A percentile compares a stretch with the other conserved stretches of the same genome.
These are phyloP conservation scores for Malassezia restricta DNA, from an alignment of 1,284 basidiomycete genomes.

Conservation along the genomic window DNA sequence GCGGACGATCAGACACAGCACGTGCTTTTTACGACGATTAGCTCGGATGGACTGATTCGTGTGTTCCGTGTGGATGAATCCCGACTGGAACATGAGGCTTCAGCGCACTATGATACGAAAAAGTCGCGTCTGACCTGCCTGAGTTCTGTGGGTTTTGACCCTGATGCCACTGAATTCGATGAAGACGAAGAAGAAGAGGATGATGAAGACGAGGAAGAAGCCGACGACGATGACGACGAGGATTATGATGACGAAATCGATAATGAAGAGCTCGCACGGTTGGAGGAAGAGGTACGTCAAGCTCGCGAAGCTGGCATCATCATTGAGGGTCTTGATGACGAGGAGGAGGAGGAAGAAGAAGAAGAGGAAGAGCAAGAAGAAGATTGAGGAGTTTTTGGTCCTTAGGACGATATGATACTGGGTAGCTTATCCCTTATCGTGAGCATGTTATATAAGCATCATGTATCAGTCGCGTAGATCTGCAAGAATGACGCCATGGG, in stretches of 20 bases:
- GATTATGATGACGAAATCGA: constrained; percentile 14
- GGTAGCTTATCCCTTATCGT: not conserved
- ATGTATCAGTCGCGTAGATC: no score
- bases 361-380: constrained; percentile 11
- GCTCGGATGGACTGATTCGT: constrained; percentile 41
- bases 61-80: constrained; percentile 27
- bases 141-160: constrained; percentile 27
- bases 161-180: not conserved
- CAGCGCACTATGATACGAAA: constrained; percentile 32
- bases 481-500: no score
- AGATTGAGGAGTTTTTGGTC: constrained; percentile 11
- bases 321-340: constrained; percentile 18
- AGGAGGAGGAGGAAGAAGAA: constrained; percentile 15
- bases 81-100: constrained; percentile 14
- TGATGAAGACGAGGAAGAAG: constrained; percentile 11
- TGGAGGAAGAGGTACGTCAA: constrained; percentile 16
- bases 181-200: constrained; percentile 6
- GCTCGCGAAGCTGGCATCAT: constrained; percentile 12
- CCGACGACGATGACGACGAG: constrained; percentile 9
- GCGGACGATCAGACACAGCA: constrained; percentile 1
- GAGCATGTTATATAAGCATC: no score
- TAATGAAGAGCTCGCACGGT: constrained; percentile 16
- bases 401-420: constrained; percentile 2
- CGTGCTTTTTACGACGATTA: constrained; percentile 29
- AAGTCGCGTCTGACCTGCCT: constrained; percentile 39